A percentile compares a stretch with the other conserved stretches of the same genome.
phyloP scores from a whole-genome alignment of 202 grass and related monocot species.

The Carex sylvatica region DNA sequence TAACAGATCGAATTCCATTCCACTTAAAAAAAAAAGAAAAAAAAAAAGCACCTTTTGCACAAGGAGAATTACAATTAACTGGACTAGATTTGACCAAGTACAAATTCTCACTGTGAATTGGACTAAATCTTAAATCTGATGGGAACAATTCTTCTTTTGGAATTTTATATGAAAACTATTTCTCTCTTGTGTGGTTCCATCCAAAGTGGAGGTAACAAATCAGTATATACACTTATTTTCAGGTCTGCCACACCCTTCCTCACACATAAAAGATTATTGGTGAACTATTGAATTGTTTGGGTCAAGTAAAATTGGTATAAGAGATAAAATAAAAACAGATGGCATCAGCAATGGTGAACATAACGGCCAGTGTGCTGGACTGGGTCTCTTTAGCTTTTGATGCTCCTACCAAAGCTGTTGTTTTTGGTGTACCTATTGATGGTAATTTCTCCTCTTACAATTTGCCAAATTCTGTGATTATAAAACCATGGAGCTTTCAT shows the following conservation, averaged over 20 bases:
- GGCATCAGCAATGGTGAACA: conserved; percentile 57
- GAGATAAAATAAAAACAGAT: conserved; percentile 24
- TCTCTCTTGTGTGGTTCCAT: neutral
- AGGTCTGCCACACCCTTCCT: neutral
- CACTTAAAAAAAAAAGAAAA: too few species aligned
- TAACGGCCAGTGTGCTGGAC: conserved; percentile 47
- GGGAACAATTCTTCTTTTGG: neutral
- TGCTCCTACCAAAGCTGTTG: conserved; percentile 66
- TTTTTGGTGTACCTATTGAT: conserved; percentile 90
- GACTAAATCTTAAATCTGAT: neutral
- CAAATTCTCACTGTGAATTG: neutral
- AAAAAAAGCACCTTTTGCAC: neutral
- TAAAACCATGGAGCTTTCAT: neutral
- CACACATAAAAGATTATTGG: neutral
- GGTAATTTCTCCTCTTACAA: conserved; percentile 36
- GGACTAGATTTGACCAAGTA: neutral
- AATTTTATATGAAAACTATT: neutral
- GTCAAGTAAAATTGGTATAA: neutral
- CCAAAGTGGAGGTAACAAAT: neutral
- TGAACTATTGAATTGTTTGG: neutral
- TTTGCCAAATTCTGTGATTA: neutral
- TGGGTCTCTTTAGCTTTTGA: conserved; percentile 67
- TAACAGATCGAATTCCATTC: neutral
- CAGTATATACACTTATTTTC: neutral
- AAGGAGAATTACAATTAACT: neutral